phyloP scores from a whole-genome alignment of 1,139 yeast species.

The Blastobotrys persicus region DNA sequence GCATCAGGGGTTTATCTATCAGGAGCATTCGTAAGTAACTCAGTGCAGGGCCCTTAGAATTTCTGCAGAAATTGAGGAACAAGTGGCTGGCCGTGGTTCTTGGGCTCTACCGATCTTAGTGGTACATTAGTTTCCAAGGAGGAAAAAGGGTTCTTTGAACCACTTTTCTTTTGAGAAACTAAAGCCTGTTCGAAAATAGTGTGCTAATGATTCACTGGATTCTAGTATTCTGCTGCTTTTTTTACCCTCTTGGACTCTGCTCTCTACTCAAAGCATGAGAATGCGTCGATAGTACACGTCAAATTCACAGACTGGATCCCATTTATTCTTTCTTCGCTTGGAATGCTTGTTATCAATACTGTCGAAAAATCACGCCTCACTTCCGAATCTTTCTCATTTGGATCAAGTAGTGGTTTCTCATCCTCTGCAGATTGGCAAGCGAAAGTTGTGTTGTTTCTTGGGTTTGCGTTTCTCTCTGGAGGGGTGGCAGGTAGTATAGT shows the following conservation, averaged over 20 bases:
- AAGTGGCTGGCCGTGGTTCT: too few relatives aligned
- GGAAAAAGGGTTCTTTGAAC: too few relatives aligned
- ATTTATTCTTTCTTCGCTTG: slow-evolving; percentile 78
- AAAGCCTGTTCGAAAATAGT: too few relatives aligned
- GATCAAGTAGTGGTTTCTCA: slow-evolving; percentile 38
- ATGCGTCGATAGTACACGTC: slow-evolving; percentile 83
- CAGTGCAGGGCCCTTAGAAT: too few relatives aligned
- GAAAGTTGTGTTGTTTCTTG: slow-evolving; percentile 80
- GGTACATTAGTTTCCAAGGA: too few relatives aligned
- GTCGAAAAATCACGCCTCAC: slow-evolving; percentile 81
- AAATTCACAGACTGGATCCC: slow-evolving; percentile 97
- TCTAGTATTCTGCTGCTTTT: slow-evolving; percentile 78
- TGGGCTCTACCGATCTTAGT: too few relatives aligned
- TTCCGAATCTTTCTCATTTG: slow-evolving; percentile 52
- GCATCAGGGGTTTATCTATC: slow-evolving; percentile 71
- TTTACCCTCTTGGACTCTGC: slow-evolving; percentile 91
- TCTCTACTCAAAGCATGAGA: slow-evolving; percentile 75
- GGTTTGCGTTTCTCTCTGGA: slow-evolving; percentile 89
- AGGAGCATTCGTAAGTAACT: slow-evolving; percentile 54
- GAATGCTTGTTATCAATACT: slow-evolving; percentile 88
- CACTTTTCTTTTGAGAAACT: too few relatives aligned
- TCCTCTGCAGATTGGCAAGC: slow-evolving; percentile 87
- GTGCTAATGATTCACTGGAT: too few relatives aligned
- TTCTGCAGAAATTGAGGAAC: too few relatives aligned
- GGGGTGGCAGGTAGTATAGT: slow-evolving; percentile 92